These are phyloP conservation scores for Scutellaria minor DNA, from an alignment of 257 asterid species.

Conservation along the genomic window DNA sequence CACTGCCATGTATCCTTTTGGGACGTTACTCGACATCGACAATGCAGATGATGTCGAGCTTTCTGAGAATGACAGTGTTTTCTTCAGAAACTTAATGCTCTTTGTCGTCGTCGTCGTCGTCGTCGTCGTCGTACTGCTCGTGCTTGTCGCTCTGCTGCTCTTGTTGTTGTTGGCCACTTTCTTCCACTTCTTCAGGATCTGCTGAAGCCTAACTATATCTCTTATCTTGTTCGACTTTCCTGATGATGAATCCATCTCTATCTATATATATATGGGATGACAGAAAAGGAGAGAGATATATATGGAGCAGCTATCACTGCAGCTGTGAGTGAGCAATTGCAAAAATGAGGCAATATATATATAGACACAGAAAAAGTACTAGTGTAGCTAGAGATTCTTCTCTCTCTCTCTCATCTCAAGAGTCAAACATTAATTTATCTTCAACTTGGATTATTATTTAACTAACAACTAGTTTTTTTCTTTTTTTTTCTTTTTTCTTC, in stretches of 20 bases:
- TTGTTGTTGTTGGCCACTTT: slow-evolving; percentile 53
- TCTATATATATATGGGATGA: neutral
- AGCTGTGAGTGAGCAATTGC: neutral
- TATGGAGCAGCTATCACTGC: neutral
- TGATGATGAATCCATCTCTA: slow-evolving; percentile 46
- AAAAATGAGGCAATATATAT: slow-evolving; percentile 20
- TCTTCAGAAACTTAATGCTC: slow-evolving; percentile 78
- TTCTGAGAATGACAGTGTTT: slow-evolving; percentile 79
- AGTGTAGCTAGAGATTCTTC: slow-evolving; percentile 4
- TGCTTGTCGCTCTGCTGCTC: neutral
- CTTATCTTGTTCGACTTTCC: slow-evolving; percentile 78
- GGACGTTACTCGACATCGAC: slow-evolving; percentile 32
- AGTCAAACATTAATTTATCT: slow-evolving; percentile 35
- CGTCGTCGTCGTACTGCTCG: neutral
- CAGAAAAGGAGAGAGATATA: neutral
- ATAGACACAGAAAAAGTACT: slow-evolving; percentile 2
- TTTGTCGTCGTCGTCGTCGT: neutral
- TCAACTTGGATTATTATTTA: slow-evolving; percentile 30
- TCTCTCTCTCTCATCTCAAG: neutral
- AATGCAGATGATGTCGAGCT: slow-evolving; percentile 28
- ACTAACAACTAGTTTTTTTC: slow-evolving; percentile 12
- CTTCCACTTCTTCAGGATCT: slow-evolving; percentile 86
- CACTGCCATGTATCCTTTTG: slow-evolving; percentile 81
- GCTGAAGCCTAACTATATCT: slow-evolving; percentile 86
- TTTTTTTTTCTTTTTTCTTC: neutral